Evolutionary conservation across 495 filamentous ascomycete species (phyloP).

Genomic region (Aspergillus hancockii): DNA sequence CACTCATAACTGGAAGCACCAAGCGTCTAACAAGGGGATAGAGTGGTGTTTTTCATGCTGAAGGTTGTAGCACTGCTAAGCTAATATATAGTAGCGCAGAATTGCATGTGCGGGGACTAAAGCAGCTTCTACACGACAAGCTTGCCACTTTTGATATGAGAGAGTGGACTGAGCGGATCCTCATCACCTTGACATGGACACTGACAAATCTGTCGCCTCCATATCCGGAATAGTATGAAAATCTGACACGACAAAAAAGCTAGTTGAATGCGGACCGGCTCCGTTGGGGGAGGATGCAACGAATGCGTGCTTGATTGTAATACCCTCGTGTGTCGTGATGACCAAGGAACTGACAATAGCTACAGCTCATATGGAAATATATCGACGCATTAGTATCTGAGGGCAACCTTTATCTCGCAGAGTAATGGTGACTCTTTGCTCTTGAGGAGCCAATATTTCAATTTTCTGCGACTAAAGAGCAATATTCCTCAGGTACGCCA

Average conservation of each 20-base stretch:
- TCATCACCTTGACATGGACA: slow-evolving; percentile 65
- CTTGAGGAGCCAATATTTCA: slow-evolving; percentile 61
- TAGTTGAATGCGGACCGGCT: slow-evolving; percentile 33
- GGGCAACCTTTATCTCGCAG: slow-evolving; percentile 53
- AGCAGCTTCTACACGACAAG: slow-evolving; percentile 57
- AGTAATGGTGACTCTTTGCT: slow-evolving; percentile 73
- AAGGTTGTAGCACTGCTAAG: slow-evolving; percentile 28
- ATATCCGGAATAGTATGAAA: slow-evolving; percentile 22
- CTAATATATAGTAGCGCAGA: slow-evolving; percentile 23
- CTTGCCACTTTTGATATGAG: slow-evolving; percentile 40
- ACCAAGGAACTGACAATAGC: slow-evolving; percentile 16
- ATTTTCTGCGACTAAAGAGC: slow-evolving; percentile 61
- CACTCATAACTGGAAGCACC: neutral
- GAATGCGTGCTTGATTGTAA: slow-evolving; percentile 71
- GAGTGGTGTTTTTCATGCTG: slow-evolving; percentile 68
- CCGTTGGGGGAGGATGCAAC: slow-evolving; percentile 57
- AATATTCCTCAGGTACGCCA: slow-evolving; percentile 67
- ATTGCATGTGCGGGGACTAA: slow-evolving; percentile 55
- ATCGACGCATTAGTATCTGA: slow-evolving; percentile 58
- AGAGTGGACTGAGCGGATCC: slow-evolving; percentile 63
- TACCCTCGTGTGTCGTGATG: neutral
- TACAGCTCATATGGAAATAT: slow-evolving; percentile 75
- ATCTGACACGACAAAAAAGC: slow-evolving; percentile 35
- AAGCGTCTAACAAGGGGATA: slow-evolving; percentile 7
- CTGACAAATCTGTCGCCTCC: slow-evolving; percentile 37